Percentiles rank a stretch among this genome's conserved stretches.
phyloP scores from a whole-genome alignment of 176 grass and related monocot genomes.

The Avena atlantica region DNA sequence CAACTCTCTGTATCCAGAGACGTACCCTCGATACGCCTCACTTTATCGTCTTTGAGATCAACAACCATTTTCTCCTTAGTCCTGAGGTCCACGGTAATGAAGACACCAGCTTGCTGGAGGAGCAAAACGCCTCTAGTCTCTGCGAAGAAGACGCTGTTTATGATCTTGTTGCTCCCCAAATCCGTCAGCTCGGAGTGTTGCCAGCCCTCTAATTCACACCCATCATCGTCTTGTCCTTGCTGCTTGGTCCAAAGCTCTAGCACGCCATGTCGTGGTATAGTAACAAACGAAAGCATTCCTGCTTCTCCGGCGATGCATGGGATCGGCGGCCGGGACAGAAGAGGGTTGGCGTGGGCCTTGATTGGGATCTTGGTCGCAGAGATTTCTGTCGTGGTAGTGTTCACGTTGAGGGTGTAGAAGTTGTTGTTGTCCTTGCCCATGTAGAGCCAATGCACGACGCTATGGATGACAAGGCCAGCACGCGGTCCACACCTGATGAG shows the following conservation, averaged over 20 bases:
- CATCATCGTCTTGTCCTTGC: background rate
- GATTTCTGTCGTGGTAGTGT: background rate
- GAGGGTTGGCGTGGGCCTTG: background rate
- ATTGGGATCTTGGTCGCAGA: background rate
- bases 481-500: background rate
- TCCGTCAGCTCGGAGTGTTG: background rate
- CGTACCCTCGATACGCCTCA: background rate
- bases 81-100: background rate
- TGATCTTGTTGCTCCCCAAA: background rate
- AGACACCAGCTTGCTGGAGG: background rate
- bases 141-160: background rate
- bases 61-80: background rate
- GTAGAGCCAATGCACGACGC: background rate
- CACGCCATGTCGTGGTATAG: background rate
- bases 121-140: conserved; percentile 11
- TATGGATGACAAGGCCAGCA: background rate
- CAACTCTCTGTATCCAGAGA: background rate
- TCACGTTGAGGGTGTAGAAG: conserved; percentile 8
- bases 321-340: background rate
- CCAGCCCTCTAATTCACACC: background rate
- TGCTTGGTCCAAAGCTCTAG: conserved; percentile 14
- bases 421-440: background rate
- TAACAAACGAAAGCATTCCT: background rate
- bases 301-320: background rate
- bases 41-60: background rate